phyloP scores from a whole-genome alignment of 2,329 filamentous ascomycete species.

The Drechslera avenae region DNA sequence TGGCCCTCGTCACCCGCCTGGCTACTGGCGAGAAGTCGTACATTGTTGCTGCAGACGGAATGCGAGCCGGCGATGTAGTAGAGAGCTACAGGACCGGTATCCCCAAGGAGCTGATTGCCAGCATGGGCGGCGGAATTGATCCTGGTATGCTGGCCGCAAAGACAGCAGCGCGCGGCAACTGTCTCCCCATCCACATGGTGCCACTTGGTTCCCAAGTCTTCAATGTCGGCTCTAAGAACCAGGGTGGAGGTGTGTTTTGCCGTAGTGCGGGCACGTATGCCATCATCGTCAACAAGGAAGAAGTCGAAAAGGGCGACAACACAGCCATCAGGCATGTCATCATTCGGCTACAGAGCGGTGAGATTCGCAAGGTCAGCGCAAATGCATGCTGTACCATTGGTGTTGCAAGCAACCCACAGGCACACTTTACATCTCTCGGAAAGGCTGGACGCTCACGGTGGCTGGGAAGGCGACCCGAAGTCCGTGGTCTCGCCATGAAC shows the following conservation, averaged over 20 bases:
- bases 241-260: slow-evolving; percentile 84
- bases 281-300: slow-evolving; percentile 86
- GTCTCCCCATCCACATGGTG: slow-evolving; percentile 92
- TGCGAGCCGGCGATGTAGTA: slow-evolving; percentile 87
- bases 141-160: slow-evolving; percentile 94
- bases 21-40: slow-evolving; percentile 80
- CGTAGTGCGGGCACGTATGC: slow-evolving; percentile 93
- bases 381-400: slow-evolving; percentile 95
- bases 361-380: slow-evolving; percentile 85
- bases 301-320: slow-evolving; percentile 61
- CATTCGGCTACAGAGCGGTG: slow-evolving; percentile 87
- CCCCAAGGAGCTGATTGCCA: slow-evolving; percentile 80
- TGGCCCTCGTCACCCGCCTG: slow-evolving; percentile 81
- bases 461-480: slow-evolving; percentile 92
- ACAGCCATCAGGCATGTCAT: slow-evolving; percentile 79
- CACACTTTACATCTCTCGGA: slow-evolving; percentile 87
- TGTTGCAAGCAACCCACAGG: slow-evolving; percentile 89
- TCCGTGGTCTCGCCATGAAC: slow-evolving; percentile 98
- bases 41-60: slow-evolving; percentile 92
- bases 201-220: slow-evolving; percentile 92
- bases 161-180: slow-evolving; percentile 94
- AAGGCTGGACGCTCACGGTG: slow-evolving; percentile 94
- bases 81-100: slow-evolving; percentile 93
- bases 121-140: slow-evolving; percentile 92
- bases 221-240: slow-evolving; percentile 78